These are phyloP conservation scores for Adiantum capillusveneris DNA, from an alignment of 75 land plant species.

Conservation along the genomic window DNA sequence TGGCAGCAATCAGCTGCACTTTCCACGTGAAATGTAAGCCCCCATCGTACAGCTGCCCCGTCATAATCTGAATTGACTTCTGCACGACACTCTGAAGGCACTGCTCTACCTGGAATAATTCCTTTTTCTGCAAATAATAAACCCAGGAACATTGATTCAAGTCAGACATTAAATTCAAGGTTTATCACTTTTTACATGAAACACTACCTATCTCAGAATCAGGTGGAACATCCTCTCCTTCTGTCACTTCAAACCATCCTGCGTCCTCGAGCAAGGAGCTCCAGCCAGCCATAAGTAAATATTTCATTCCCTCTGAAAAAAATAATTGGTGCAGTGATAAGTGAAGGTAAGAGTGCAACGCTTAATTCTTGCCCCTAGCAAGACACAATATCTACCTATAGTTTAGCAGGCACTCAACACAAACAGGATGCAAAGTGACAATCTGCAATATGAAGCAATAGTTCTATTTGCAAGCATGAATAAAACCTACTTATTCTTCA, in stretches of 20 bases:
- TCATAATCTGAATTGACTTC: constrained; percentile 83
- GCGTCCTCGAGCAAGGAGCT: not conserved
- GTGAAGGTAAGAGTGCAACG: too few species aligned
- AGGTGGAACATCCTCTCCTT: not conserved
- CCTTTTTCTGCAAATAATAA: constrained; percentile 69
- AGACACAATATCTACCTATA: too few species aligned
- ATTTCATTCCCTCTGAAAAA: not conserved
- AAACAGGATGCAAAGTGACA: too few species aligned
- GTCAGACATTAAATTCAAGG: too few species aligned
- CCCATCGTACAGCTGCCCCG: constrained; percentile 91
- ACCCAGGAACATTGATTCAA: too few species aligned
- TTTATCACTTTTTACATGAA: not conserved
- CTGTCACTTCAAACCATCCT: not conserved
- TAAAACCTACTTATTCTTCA: not conserved
- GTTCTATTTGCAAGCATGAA: not conserved
- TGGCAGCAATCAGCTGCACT: constrained; percentile 96
- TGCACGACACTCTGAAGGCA: constrained; percentile 73
- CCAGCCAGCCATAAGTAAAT: not conserved
- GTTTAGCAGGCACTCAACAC: too few species aligned
- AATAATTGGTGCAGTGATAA: too few species aligned
- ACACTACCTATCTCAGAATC: constrained; percentile 1
- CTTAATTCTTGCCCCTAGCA: too few species aligned
- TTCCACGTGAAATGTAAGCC: constrained; percentile 81
- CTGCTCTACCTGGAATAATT: constrained; percentile 63
- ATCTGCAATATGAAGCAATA: not conserved